phyloP scores from a whole-genome alignment of 306 rosid species.

The Malus sylvestris region DNA sequence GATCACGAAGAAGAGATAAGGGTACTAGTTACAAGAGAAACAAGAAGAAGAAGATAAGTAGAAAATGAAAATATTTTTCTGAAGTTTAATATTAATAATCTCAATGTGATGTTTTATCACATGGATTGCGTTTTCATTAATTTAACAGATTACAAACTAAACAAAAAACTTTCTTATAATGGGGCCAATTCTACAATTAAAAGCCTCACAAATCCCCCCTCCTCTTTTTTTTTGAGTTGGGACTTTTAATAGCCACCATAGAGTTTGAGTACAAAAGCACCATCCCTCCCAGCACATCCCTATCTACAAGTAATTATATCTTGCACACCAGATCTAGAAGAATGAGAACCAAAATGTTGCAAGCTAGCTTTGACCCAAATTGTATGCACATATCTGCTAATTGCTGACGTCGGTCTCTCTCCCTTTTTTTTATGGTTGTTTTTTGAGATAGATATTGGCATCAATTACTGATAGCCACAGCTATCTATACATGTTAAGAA shows the following conservation, averaged over 20 bases:
- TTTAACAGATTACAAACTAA: slow-evolving; percentile 1
- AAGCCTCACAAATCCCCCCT: not conserved
- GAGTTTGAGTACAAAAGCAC: not conserved
- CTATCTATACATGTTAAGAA: slow-evolving; percentile 23
- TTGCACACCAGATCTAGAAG: not conserved
- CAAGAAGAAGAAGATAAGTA: not conserved
- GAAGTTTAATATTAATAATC: slow-evolving; percentile 10
- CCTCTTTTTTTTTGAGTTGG: not conserved
- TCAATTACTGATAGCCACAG: not conserved
- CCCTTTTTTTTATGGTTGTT: not conserved
- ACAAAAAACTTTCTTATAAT: not conserved
- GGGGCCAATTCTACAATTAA: slow-evolving; percentile 2
- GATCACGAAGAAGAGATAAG: slow-evolving; percentile 1
- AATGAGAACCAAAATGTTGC: not conserved
- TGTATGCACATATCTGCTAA: not conserved
- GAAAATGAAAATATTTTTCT: not conserved
- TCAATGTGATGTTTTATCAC: slow-evolving; percentile 9
- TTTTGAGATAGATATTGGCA: not conserved
- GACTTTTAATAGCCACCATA: slow-evolving; percentile 1
- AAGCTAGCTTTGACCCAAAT: slow-evolving; percentile 6
- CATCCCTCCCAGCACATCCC: not conserved
- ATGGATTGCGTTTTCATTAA: slow-evolving; percentile 2
- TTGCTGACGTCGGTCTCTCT: not conserved
- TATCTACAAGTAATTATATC: not conserved
- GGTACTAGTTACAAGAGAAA: not conserved